Conservation (phyloP, 768 basidiomycete genomes). For the Phlebiopsis flavidoalba region DNA sequence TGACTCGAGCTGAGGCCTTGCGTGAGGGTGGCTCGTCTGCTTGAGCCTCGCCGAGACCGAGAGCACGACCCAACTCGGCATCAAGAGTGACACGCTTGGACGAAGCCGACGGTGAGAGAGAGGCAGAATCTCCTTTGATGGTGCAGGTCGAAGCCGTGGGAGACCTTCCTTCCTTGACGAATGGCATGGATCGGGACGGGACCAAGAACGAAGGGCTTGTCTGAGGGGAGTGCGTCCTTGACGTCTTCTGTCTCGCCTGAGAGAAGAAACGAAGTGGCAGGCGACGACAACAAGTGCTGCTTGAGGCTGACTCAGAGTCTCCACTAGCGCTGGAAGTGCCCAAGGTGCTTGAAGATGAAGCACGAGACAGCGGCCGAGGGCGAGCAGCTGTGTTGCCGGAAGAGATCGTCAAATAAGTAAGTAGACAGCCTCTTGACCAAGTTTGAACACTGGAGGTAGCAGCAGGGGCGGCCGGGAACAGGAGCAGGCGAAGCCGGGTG, state of each 20-base stretch:
- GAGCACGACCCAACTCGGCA: conserved; percentile 12
- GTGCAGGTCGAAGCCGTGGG: conserved; percentile 32
- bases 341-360: conserved; percentile 32
- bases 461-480: conserved; percentile 27
- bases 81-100: conserved; percentile 1
- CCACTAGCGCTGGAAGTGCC: conserved; percentile 39
- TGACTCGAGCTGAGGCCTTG: conserved; percentile 3
- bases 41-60: conserved; percentile 1
- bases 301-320: conserved; percentile 49
- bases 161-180: conserved; percentile 35
- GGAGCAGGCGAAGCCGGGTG: conserved; percentile 5
- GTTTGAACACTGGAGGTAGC: conserved; percentile 53
- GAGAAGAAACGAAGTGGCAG: conserved; percentile 18
- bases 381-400: conserved; percentile 14
- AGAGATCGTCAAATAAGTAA: conserved; percentile 26
- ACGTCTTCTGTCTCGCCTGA: conserved; percentile 20
- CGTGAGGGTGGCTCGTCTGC: conserved; percentile 15
- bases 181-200: conserved; percentile 39
- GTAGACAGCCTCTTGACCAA: conserved; percentile 54
- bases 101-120: conserved; percentile 9
- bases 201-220: conserved; percentile 36
- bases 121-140: conserved; percentile 21
- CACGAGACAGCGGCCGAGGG: conserved; percentile 21
- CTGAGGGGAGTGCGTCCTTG: conserved; percentile 8
- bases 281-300: conserved; percentile 22